phyloP scores from a whole-genome alignment of 2,329 filamentous ascomycete species.

The Colletotrichum gigasporum region DNA sequence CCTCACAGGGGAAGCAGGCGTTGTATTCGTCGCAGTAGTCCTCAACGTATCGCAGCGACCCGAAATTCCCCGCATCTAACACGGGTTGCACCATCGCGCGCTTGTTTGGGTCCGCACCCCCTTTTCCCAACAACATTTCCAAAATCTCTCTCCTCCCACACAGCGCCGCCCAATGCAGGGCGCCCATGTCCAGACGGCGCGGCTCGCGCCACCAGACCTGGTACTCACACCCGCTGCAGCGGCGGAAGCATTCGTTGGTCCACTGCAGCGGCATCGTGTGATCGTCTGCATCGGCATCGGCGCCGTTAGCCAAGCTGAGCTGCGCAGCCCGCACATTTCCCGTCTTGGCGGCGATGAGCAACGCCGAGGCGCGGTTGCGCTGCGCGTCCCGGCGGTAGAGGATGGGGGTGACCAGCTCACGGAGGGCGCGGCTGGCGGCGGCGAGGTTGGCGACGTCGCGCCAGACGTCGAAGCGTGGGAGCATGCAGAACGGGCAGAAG shows the following conservation, averaged over 20 bases:
- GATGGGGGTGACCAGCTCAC: slow-evolving; percentile 19
- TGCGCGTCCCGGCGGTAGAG: slow-evolving; percentile 21
- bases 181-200: slow-evolving; percentile 19
- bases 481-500: slow-evolving; percentile 30
- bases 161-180: slow-evolving; percentile 28
- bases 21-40: slow-evolving; percentile 26
- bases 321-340: slow-evolving; percentile 22
- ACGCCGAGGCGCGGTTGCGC: slow-evolving; percentile 22
- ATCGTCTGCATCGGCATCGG: slow-evolving; percentile 43
- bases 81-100: slow-evolving; percentile 13
- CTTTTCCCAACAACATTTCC: background rate
- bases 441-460: slow-evolving; percentile 26
- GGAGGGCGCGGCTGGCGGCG: slow-evolving; percentile 17
- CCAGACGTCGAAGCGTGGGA: slow-evolving; percentile 29
- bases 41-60: slow-evolving; percentile 23
- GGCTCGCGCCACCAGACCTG: slow-evolving; percentile 30
- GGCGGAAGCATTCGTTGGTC: slow-evolving; percentile 29
- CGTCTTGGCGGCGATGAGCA: slow-evolving; percentile 19
- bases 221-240: slow-evolving; percentile 25
- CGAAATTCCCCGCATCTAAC: slow-evolving; percentile 18
- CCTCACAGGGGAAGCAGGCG: slow-evolving; percentile 23
- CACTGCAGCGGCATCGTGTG: slow-evolving; percentile 30
- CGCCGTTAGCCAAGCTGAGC: slow-evolving; percentile 44
- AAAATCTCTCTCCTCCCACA: slow-evolving; percentile 3
- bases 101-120: slow-evolving; percentile 1